phyloP scores from a whole-genome alignment of 2,329 filamentous ascomycete species.

The Ophiostoma himal-ulmi region DNA sequence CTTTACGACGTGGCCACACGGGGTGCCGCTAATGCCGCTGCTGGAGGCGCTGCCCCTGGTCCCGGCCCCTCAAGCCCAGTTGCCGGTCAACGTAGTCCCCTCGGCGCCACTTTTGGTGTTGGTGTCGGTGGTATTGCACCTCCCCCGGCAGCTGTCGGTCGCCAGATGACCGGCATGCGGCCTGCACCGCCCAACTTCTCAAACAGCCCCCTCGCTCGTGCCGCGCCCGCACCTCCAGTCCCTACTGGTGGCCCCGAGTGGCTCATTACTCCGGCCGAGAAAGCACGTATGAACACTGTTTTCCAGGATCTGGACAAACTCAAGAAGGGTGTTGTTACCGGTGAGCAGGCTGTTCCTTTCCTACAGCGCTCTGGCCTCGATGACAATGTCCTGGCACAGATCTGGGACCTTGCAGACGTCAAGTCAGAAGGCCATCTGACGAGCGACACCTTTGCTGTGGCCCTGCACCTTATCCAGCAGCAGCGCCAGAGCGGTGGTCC shows the following conservation, averaged over 20 bases:
- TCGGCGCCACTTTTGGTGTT: slow-evolving; percentile 27
- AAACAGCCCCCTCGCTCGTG: slow-evolving; percentile 51
- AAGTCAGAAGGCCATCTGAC: slow-evolving; percentile 80
- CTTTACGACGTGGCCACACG: slow-evolving; percentile 87
- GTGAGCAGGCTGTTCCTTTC: slow-evolving; percentile 90
- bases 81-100: slow-evolving; percentile 45
- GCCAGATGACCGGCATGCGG: slow-evolving; percentile 65
- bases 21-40: slow-evolving; percentile 37
- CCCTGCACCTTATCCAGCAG: slow-evolving; percentile 93
- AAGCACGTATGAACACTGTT: slow-evolving; percentile 78
- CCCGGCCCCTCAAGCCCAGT: slow-evolving; percentile 33
- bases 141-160: slow-evolving; percentile 61
- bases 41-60: slow-evolving; percentile 1
- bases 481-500: slow-evolving; percentile 63
- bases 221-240: slow-evolving; percentile 39
- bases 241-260: slow-evolving; percentile 52
- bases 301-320: slow-evolving; percentile 78
- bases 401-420: slow-evolving; percentile 96
- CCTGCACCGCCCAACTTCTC: slow-evolving; percentile 35
- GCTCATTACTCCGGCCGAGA: slow-evolving; percentile 77
- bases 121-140: slow-evolving; percentile 36
- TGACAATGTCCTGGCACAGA: slow-evolving; percentile 83
- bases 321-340: slow-evolving; percentile 77
- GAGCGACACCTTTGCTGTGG: slow-evolving; percentile 89
- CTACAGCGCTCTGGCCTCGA: slow-evolving; percentile 86